Base-by-base conservation (phyloP, 2,329 filamentous ascomycete genomes). In the Capronia coronata region DNA sequence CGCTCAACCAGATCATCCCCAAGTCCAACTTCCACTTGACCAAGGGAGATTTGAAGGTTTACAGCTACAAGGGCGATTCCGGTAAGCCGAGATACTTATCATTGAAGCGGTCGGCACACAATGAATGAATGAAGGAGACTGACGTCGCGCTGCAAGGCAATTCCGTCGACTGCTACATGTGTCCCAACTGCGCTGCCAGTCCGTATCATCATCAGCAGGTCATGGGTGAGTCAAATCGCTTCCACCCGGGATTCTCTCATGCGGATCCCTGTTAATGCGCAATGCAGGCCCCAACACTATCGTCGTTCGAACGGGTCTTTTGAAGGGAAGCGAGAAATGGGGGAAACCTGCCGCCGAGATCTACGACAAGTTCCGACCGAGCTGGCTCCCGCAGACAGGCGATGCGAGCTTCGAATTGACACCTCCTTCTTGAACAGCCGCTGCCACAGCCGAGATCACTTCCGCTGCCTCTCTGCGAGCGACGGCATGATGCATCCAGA, bases 61-160 rank as follows among this genome's bases (percentile, higher is more conserved):
- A 79, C 64, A 75, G 73, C 34, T 80, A 80, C 68, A 69, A 73
- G 54, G 76, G 76, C 39, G 76, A 79, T 56, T 76, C 72, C 41
- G 75, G 73, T 71, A 65, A 19, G 62, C 56, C n/a, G n/a, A n/a
- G n/a, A n/a, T n/a, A n/a, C n/a, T n/a, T n/a, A n/a, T n/a, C n/a
- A n/a, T 25, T 40, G 19, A n/a, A 23, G n/a, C 11, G 3, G 16
- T 19, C 18, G 10, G 16, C 11, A n/a, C 16, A 39, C 2, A 18
- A n/a, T 21, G 27, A 18, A 37, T 37, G 8, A 8, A 8, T 37
- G 34, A 8, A 10, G n/a, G 23, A 5, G 7, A 34, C 34, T 37
- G 34, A 37, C 11, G 14, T 18, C 9, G 14, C 11, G 18, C 16
- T 6, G 3, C 34, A 37, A 72, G 75, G 75, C 58, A 78, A 79